Percentiles rank a stretch among this genome's conserved stretches.
Evolutionary conservation across 257 asterid species (phyloP).

Genomic region (Datura wrightii): DNA sequence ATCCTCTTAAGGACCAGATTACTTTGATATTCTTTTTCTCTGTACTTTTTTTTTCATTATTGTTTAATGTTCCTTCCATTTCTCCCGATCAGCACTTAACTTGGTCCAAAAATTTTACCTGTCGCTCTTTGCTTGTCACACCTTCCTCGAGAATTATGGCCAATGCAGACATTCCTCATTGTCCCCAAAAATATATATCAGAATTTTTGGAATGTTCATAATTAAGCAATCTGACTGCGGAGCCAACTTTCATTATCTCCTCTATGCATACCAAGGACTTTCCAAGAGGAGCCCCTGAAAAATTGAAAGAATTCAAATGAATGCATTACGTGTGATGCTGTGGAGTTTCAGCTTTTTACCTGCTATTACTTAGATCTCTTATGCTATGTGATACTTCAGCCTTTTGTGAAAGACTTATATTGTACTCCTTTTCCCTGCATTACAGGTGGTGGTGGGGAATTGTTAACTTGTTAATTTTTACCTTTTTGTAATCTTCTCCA

Average conservation of each 20-base stretch:
- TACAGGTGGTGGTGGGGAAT: not conserved
- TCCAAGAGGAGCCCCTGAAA: not conserved
- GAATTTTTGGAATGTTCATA: conserved; percentile 17
- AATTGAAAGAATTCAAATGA: not conserved
- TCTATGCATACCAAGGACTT: conserved; percentile 14
- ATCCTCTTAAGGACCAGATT: not conserved
- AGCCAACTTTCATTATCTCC: not conserved
- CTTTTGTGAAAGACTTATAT: not conserved
- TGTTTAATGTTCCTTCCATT: not conserved
- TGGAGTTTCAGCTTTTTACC: conserved; percentile 9
- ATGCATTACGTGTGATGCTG: not conserved
- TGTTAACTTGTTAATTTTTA: not conserved
- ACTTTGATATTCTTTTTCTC: not conserved
- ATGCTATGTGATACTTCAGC: not conserved
- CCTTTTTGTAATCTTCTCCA: conserved; percentile 22
- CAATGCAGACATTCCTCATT: not conserved
- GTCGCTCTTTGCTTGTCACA: not conserved
- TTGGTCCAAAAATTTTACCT: not conserved
- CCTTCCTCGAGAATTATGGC: not conserved
- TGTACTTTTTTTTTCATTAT: not conserved
- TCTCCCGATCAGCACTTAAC: not conserved
- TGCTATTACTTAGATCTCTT: not conserved
- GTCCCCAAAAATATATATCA: not conserved
- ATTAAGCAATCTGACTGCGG: not conserved
- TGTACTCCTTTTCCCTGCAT: conserved; percentile 3